Conservation (phyloP, 257 asterid genomes). For the Forsythia viridissima region DNA sequence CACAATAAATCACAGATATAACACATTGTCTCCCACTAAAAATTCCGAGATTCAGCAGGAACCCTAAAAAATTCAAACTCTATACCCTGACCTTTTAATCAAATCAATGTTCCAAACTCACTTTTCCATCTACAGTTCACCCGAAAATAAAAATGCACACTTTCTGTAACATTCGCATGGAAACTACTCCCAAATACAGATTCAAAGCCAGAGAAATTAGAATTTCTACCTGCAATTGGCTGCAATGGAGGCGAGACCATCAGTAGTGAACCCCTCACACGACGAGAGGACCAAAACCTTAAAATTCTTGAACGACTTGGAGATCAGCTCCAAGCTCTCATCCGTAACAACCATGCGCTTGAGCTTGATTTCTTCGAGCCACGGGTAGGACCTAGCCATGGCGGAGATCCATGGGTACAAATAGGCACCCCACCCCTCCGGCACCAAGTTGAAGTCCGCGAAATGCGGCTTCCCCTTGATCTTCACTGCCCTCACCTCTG, state of each 20-base stretch:
- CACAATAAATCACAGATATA: slow-evolving; percentile 8
- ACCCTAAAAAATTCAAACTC: not conserved
- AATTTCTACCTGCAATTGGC: slow-evolving; percentile 77
- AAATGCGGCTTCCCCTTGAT: slow-evolving; percentile 95
- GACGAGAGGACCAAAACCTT: slow-evolving; percentile 77
- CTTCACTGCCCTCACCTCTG: slow-evolving; percentile 71
- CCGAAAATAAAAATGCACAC: not conserved
- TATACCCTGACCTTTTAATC: not conserved
- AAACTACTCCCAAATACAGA: not conserved
- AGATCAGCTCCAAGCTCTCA: slow-evolving; percentile 76
- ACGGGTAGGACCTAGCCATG: slow-evolving; percentile 71
- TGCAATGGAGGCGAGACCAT: slow-evolving; percentile 87
- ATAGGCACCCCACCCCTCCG: slow-evolving; percentile 89
- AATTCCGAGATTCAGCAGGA: slow-evolving; percentile 1
- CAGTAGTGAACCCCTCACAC: slow-evolving; percentile 86
- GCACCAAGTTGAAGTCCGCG: slow-evolving; percentile 87
- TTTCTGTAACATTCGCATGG: not conserved
- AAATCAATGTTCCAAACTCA: slow-evolving; percentile 16
- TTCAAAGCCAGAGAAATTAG: not conserved
- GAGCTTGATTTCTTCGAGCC: slow-evolving; percentile 79
- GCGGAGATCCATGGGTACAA: slow-evolving; percentile 71
- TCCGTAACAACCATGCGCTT: slow-evolving; percentile 90
- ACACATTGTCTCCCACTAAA: slow-evolving; percentile 15
- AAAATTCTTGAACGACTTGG: slow-evolving; percentile 71
- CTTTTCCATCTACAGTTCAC: slow-evolving; percentile 6